Evolutionary conservation across 2,329 filamentous ascomycete genomes (phyloP).

Genomic region (Basipetospora sp.): DNA sequence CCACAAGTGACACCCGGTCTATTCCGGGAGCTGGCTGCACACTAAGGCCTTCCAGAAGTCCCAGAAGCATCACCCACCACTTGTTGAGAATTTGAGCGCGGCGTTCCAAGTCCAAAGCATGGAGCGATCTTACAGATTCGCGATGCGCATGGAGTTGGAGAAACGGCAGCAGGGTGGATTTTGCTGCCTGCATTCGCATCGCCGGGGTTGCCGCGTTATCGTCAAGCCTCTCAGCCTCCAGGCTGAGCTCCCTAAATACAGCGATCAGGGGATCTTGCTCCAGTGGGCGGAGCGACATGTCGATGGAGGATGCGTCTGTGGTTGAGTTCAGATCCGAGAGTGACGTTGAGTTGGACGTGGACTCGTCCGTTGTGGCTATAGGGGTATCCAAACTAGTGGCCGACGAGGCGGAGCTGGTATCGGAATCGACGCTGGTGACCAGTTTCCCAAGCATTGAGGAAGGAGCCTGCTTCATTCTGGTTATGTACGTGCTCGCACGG

Average conservation of each 20-base stretch:
- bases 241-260: constrained; percentile 38
- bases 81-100: constrained; percentile 68
- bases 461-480: constrained; percentile 33
- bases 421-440: constrained; percentile 21
- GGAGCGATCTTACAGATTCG: constrained; percentile 46
- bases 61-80: constrained; percentile 76
- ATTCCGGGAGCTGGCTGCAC: constrained; percentile 63
- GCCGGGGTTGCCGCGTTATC: constrained; percentile 47
- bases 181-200: constrained; percentile 62
- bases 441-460: constrained; percentile 27
- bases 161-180: constrained; percentile 60
- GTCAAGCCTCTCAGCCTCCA: constrained; percentile 43
- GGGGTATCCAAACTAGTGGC: constrained; percentile 29
- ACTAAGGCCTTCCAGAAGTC: constrained; percentile 58
- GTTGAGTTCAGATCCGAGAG: constrained; percentile 21
- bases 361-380: constrained; percentile 22
- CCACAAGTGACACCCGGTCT: constrained; percentile 68
- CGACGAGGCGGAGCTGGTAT: constrained; percentile 33
- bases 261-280: constrained; percentile 40
- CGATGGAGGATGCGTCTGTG: constrained; percentile 31
- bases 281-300: constrained; percentile 22
- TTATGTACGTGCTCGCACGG: constrained; percentile 33
- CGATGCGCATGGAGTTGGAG: constrained; percentile 55
- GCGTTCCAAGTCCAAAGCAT: constrained; percentile 70
- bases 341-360: constrained; percentile 24